A percentile compares a stretch with the other conserved stretches of the same genome.
Conservation (phyloP, 2,329 filamentous ascomycete genomes). For the Phoma herbarum region DNA sequence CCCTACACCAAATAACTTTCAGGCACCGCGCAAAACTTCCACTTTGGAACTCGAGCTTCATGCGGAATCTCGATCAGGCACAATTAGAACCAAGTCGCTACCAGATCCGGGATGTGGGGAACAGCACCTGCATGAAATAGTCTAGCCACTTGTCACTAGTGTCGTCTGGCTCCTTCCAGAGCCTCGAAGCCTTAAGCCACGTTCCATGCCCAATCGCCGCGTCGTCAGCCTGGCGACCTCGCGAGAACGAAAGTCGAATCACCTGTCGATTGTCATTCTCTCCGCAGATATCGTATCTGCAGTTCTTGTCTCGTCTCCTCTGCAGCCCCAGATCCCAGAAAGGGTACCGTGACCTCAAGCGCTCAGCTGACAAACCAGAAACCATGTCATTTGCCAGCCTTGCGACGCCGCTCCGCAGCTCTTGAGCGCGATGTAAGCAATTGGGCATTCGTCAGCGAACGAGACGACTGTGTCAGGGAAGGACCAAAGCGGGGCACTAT, state of each 20-base stretch:
- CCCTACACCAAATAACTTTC: neutral
- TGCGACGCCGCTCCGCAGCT: neutral
- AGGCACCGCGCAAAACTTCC: neutral
- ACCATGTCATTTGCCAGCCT: neutral
- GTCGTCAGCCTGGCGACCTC: no score
- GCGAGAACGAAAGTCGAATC: no score
- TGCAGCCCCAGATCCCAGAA: no score
- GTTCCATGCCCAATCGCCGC: neutral
- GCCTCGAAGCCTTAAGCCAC: neutral
- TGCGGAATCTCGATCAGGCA: neutral
- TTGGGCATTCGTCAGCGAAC: neutral
- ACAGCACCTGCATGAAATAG: neutral
- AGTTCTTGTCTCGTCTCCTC: no score
- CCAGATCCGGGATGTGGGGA: neutral
- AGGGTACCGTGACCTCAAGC: neutral
- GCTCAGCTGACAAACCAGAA: neutral
- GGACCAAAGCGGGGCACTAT: conserved; percentile 1
- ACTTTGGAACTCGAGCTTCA: neutral
- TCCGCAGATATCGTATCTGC: no score
- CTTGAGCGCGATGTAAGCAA: neutral
- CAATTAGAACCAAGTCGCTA: neutral
- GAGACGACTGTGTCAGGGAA: neutral
- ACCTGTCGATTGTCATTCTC: no score
- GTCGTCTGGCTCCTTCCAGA: neutral
- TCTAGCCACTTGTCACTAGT: neutral